Conservation (phyloP, 768 basidiomycete genomes). For the Clitopilus passeckerianus region DNA sequence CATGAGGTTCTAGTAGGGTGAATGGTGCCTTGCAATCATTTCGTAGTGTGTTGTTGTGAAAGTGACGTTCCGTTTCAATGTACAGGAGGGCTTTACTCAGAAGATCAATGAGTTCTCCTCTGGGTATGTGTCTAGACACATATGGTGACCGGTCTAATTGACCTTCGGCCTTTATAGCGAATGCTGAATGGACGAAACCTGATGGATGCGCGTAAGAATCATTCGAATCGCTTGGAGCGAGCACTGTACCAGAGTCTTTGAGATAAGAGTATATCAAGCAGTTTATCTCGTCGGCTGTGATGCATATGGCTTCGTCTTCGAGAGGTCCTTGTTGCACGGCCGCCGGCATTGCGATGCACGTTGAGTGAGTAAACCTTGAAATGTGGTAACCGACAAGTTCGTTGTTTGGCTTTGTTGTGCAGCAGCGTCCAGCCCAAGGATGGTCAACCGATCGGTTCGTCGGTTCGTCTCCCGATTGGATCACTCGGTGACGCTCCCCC, state of each 20-base stretch:
- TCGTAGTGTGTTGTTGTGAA: constrained; percentile 57
- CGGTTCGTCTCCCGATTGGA: constrained; percentile 5
- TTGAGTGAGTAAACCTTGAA: neutral
- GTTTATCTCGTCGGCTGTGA: constrained; percentile 81
- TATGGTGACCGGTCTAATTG: constrained; percentile 66
- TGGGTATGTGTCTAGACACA: constrained; percentile 68
- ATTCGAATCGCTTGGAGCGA: neutral
- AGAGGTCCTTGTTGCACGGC: constrained; percentile 3
- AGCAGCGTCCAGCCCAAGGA: constrained; percentile 4
- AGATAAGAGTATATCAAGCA: constrained; percentile 83
- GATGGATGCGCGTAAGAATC: constrained; percentile 3
- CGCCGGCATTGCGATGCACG: constrained; percentile 2
- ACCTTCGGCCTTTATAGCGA: constrained; percentile 71
- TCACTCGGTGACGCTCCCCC: constrained; percentile 7
- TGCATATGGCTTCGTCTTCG: constrained; percentile 37
- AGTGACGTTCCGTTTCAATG: constrained; percentile 79
- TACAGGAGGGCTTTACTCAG: constrained; percentile 79
- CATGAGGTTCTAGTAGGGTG: constrained; percentile 70
- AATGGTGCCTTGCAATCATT: constrained; percentile 66
- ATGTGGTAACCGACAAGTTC: neutral
- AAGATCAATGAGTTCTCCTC: constrained; percentile 79
- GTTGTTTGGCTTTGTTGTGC: constrained; percentile 7
- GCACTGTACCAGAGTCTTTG: constrained; percentile 64
- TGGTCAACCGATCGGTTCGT: neutral
- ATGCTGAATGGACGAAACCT: constrained; percentile 84